Base-by-base conservation (phyloP, 2,329 filamentous ascomycete species). In the Zymoseptoria brevis region DNA sequence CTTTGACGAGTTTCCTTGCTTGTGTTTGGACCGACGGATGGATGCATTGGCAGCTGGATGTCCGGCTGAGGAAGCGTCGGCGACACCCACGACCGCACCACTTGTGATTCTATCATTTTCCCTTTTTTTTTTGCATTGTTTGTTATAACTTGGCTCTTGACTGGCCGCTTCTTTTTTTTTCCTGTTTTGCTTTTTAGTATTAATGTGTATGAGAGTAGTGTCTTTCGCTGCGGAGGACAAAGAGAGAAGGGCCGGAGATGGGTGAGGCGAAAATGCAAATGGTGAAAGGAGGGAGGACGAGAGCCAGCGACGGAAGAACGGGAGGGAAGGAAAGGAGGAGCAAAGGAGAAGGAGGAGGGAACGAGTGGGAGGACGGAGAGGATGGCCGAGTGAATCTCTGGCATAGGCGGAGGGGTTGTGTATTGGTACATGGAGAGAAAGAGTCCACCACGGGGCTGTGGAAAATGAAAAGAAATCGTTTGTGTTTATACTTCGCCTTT, bases 161-260 rank as follows among this genome's bases (percentile, higher is more conserved):
- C 35, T 45, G 35, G 35, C 35, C 35, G 35, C 35, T n/a, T 2
- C n/a, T n/a, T 41, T n/a, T 57, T 6, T 41, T n/a, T 57, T 56
- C 49, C 50, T 56, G 57, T 54, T 48, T 52, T 56, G 48, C 30
- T 56, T 49, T 56, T 56, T 41, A 45, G 53, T n/a, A 41, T 50
- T 24, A 21, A 50, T 30, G 54, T 49, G 19, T 24, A 22, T 22
- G 21, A 16, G 48, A 6, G 35, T 9, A 5, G 21, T 13, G 21
- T 52, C 22, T 19, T 57, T 19, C 30, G 26, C 41, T 22, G 52
- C 26, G 55, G 21, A 26, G 19, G 22, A 24, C 3, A 24, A n/a
- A 6, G 22, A 24, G 22, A 4, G 35, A 41, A 9, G 4, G 7
- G 16, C 1, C 6, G 35, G 35, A 45, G 13, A 45, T 16, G 35